Evolutionary conservation across 768 basidiomycete genomes (phyloP), one percentile per base, ranked within the genome.

Genomic region (Psilocybe cyanescens): DNA sequence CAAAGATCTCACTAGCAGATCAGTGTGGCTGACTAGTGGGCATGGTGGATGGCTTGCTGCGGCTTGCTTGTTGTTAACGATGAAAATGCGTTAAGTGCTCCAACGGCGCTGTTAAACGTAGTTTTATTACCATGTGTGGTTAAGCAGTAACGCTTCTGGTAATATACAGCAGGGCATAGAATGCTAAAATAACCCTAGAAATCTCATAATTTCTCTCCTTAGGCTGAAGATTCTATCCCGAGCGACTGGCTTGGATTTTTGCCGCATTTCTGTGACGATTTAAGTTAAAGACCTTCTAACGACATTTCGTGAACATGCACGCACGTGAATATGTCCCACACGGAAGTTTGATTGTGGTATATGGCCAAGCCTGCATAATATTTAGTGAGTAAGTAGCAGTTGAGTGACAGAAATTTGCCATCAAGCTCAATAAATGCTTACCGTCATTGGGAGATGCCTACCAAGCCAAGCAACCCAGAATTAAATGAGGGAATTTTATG

Each of bases 381-480:
- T 60, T 58, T 5, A 54, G 29, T 29, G 30, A 3, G 12, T 30
- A 30, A 59, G 33, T 12, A 53, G 5, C 4, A n/a, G 16, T 4
- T 17, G 14, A 35, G n/a, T n/a, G 5, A 41, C 33, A 53, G 14
- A 50, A 58, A 11, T 7, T 35, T 35, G 33, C 1, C 33, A 35
- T 35, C 6, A 7, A 11, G 11, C 7, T 35, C 7, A 35, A 35
- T 24, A 24, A 35, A 35, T 35, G 6, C 70, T 67, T 59, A 82
- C 84, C 82, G 65, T 86, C 84, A 66, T 86, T 84, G 6, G 84
- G 85, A 17, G 83, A 83, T 19, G 84, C 84, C 78, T 79, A 47
- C 8, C 28, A 57, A 28, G 28, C n/a, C 51, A 37, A 24, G 44
- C 33, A 35, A 35, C 11, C 33, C 19, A 19, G 19, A 35, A 35